Percentiles rank a stretch among this genome's conserved stretches.
Conservation (phyloP, 305 asterid genomes). For the Salvia sclarea region DNA sequence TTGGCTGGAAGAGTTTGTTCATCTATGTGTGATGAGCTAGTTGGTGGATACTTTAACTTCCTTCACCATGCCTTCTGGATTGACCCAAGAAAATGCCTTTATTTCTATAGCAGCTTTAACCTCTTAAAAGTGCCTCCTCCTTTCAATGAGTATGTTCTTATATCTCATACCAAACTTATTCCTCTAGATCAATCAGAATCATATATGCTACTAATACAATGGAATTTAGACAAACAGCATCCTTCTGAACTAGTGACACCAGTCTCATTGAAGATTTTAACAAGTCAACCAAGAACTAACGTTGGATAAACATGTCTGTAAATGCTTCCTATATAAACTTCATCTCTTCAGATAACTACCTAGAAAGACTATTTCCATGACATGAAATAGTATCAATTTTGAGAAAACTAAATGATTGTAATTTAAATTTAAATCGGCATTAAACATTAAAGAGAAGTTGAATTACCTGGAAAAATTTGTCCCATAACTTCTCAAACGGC, state of each 20-base stretch:
- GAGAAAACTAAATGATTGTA: background rate
- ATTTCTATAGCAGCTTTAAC: conserved; percentile 15
- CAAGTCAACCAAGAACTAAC: background rate
- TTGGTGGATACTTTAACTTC: background rate
- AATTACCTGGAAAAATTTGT: conserved; percentile 86
- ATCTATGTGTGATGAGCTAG: background rate
- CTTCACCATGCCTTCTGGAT: background rate
- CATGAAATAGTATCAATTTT: conserved; percentile 33
- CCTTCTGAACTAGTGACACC: background rate
- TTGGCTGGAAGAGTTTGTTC: background rate
- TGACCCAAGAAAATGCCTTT: background rate
- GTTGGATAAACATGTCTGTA: background rate
- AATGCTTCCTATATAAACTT: background rate
- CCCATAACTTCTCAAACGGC: conserved; percentile 98
- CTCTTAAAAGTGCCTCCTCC: conserved; percentile 2
- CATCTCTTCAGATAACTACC: conserved; percentile 43
- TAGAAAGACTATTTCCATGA: conserved; percentile 27
- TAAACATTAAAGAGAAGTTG: conserved; percentile 4
- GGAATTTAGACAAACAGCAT: background rate
- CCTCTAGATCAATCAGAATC: background rate
- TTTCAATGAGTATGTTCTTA: background rate
- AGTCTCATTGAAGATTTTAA: background rate
- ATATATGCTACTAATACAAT: background rate
- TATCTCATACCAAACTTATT: background rate
- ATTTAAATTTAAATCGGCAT: conserved; percentile 26